A percentile compares a stretch with the other conserved stretches of the same genome.
These are phyloP conservation scores for Patellifolia procumbens DNA, from an alignment of 179 eudicot genomes.

Conservation along the genomic window DNA sequence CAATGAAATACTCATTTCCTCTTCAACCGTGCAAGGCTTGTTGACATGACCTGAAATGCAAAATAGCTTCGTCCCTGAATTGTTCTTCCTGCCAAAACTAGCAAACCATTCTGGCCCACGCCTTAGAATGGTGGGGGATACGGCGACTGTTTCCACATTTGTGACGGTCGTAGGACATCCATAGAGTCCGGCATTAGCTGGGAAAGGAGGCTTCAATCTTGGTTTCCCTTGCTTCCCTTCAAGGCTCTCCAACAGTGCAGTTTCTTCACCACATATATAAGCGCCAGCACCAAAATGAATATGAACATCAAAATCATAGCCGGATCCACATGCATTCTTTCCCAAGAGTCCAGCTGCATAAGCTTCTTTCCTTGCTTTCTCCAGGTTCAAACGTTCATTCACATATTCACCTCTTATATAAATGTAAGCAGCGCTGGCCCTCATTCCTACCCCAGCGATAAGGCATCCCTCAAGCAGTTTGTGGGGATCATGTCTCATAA, in stretches of 20 bases:
- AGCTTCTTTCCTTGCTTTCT: constrained; percentile 86
- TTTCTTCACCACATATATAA: constrained; percentile 97
- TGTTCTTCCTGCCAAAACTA: constrained; percentile 90
- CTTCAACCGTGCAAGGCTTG: constrained; percentile 97
- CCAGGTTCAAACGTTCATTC: constrained; percentile 74
- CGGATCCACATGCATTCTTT: constrained; percentile 94
- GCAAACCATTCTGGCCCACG: constrained; percentile 98
- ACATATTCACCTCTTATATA: constrained; percentile 96
- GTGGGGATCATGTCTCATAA: constrained; percentile 97
- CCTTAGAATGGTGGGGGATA: constrained; percentile 85
- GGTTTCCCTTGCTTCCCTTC: constrained; percentile 99
- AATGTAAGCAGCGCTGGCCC: constrained; percentile 92
- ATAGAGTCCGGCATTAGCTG: constrained; percentile 90
- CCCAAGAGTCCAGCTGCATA: constrained; percentile 81
- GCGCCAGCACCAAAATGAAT: constrained; percentile 98
- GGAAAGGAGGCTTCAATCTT: constrained; percentile 97
- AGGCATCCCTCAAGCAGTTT: constrained; percentile 89
- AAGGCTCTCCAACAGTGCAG: constrained; percentile 90
- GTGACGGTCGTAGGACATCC: constrained; percentile 98
- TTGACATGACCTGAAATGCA: constrained; percentile 95
- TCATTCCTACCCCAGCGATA: constrained; percentile 92
- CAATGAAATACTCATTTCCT: constrained; percentile 93
- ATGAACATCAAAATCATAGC: constrained; percentile 93
- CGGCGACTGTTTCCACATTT: constrained; percentile 97
- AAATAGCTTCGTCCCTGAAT: constrained; percentile 83